phyloP scores from a whole-genome alignment of 495 filamentous ascomycete species.

The Chlorociboria aeruginascens region DNA sequence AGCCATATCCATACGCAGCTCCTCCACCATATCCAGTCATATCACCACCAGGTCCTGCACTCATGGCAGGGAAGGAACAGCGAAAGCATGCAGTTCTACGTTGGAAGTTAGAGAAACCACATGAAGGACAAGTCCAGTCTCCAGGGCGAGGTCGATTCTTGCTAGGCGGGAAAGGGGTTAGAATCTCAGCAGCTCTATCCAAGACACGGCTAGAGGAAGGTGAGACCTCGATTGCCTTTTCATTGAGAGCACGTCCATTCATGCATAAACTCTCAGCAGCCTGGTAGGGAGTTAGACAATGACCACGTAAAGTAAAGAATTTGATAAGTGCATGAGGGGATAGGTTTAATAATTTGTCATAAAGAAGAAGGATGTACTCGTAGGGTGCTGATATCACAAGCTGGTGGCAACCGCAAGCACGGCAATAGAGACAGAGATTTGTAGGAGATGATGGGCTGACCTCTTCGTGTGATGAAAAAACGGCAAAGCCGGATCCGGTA shows the following conservation, averaged over 20 bases:
- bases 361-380: conserved; percentile 17
- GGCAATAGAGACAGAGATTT: conserved; percentile 16
- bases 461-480: conserved; percentile 99
- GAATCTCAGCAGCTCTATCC: conserved; percentile 86
- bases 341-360: conserved; percentile 15
- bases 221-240: conserved; percentile 97
- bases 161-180: conserved; percentile 93
- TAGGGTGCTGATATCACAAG: conserved; percentile 14
- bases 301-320: conserved; percentile 16
- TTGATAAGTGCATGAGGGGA: conserved; percentile 4
- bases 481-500: conserved; percentile 91
- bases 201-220: conserved; percentile 92
- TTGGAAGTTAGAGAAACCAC: conserved; percentile 89
- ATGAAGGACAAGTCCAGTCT: conserved; percentile 98
- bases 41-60: conserved; percentile 58
- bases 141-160: conserved; percentile 96
- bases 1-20: conserved; percentile 49
- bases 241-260: conserved; percentile 95
- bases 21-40: conserved; percentile 66
- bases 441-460: conserved; percentile 39
- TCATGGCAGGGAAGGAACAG: conserved; percentile 91
- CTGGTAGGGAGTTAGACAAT: conserved; percentile 37
- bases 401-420: conserved; percentile 10
- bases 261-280: conserved; percentile 95
- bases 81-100: conserved; percentile 97